Evolutionary conservation across 148 eudicot species (phyloP), one percentile per base, ranked within the genome.

Genomic region (Cornus controversa): DNA sequence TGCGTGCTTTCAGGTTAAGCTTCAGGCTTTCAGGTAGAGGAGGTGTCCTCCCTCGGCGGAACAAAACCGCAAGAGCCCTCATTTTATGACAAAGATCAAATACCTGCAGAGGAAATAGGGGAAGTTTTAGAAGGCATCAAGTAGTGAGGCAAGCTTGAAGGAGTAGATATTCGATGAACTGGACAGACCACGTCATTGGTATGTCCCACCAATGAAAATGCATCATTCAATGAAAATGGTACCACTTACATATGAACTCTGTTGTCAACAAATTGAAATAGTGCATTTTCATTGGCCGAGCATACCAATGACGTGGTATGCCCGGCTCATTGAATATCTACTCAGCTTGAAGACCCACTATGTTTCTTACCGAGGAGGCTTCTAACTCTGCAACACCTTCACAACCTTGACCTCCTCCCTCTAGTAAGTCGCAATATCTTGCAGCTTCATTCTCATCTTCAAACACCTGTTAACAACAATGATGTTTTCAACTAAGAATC

Each of bases 331-430:
- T n/a, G n/a, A n/a, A n/a, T n/a, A n/a, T n/a, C n/a, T n/a, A n/a
- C n/a, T n/a, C n/a, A n/a, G 42, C 54, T 50, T 75, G 80, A 42
- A 14, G 50, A 47, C 24, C 53, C 1, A 10, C 8, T 13, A 69
- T 4, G 75, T 45, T 75, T 76, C 98, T 86, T 86, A 95, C 99
- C 18, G 92, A 90, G 36, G 99, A 96, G 71, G 99, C 98, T 77
- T 96, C 99, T 57, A 93, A 89, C 82, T 96, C 99, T 50, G 99
- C 97, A 72, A 96, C 88, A 18, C 94, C 98, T 93, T 96, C 98
- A 71, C 99, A 96, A 26, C 87, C 93, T 86, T 91, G 99, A 78
- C 98, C 93, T 63, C 97, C 92, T 23, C 99, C 97, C 80, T 95
- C 94, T 42, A 96, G 80, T 73, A 96, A 72, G 82, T 89, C 90